Evolutionary conservation across 1,139 yeast species (phyloP), one percentile per base, ranked within the genome.

Genomic region (Lodderomyces elongisporus): DNA sequence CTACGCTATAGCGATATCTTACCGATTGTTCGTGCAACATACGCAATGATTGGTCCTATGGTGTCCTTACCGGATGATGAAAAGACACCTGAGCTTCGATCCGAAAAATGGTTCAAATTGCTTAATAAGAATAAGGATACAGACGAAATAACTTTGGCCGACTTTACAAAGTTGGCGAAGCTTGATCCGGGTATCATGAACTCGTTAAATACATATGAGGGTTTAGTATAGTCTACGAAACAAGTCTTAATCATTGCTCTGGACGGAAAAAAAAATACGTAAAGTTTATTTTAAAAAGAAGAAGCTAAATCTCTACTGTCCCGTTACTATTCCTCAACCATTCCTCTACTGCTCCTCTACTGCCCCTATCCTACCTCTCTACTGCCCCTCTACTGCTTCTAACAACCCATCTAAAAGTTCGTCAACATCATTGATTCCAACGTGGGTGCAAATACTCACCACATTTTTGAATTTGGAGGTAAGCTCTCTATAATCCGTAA

Each of bases 1-100:
- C 74, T 93, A 38, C 67, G 76, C 22, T 85, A 80, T 54, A 72
- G 75, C 24, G 97, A 91, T 53, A 77, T 91, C 77, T 65, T 87
- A 38, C 66, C 77, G 3, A 87, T 93, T 28, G 84, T 89, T 6
- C 68, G 73, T 18, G 85, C 97, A 17, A 85, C 91, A 25, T 91
- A 91, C 57, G 85, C 85, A 58, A 88, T 93, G 97, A 83, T 91
- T 38, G 99, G 98, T 1, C 74, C 89, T 2, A 89, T 89, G 95
- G 95, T 89, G 41, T 79, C 81, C 42, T 67, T 89, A 35, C 88
- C 89, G 5, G 91, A 79, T n/a, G 96, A 88, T 52, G 97, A 89
- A 49, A 76, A 78, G 33, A 88, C 97, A 0, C 98, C 98, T 0
- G 96, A 89, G 48, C 66, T 78, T 46, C 72, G 97, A 40, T 88